These are phyloP conservation scores for Aphanomyces cochlioides DNA, from an alignment of 352 stramenopile genomes.

Conservation along the genomic window DNA sequence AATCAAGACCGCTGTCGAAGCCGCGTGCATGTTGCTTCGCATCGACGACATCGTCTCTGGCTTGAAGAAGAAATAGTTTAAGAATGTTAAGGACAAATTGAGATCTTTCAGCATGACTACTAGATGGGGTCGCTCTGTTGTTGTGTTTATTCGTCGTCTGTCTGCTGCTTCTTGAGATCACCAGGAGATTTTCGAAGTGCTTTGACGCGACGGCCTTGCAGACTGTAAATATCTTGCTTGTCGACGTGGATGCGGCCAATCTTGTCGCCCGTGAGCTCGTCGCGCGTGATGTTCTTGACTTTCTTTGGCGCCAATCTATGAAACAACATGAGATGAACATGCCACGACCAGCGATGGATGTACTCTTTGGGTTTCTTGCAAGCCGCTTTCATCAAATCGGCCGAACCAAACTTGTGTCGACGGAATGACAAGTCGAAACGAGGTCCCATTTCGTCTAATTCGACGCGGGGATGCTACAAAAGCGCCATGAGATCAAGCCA, in stretches of 20 bases:
- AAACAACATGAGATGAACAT: slow-evolving; percentile 34
- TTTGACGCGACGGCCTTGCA: slow-evolving; percentile 94
- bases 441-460: slow-evolving; percentile 89
- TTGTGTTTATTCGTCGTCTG: slow-evolving; percentile 31
- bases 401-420: slow-evolving; percentile 92
- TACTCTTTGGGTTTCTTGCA: slow-evolving; percentile 91
- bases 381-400: slow-evolving; percentile 94
- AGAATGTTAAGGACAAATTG: neutral
- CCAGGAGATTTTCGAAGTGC: slow-evolving; percentile 85
- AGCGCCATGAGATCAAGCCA: slow-evolving; percentile 12
- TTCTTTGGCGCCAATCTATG: slow-evolving; percentile 86
- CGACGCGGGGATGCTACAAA: slow-evolving; percentile 62
- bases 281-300: slow-evolving; percentile 96
- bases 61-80: slow-evolving; percentile 89
- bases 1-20: slow-evolving; percentile 99
- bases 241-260: slow-evolving; percentile 97
- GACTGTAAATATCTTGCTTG: slow-evolving; percentile 96
- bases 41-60: slow-evolving; percentile 99
- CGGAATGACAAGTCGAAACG: slow-evolving; percentile 89
- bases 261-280: slow-evolving; percentile 97
- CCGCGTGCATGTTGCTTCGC: slow-evolving; percentile 95
- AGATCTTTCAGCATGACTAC: neutral
- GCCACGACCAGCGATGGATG: slow-evolving; percentile 6
- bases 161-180: slow-evolving; percentile 61
- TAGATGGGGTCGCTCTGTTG: neutral